These are phyloP conservation scores for Xylariaceae sp. DNA, from an alignment of 2,329 filamentous ascomycete genomes.

Conservation along the genomic window DNA sequence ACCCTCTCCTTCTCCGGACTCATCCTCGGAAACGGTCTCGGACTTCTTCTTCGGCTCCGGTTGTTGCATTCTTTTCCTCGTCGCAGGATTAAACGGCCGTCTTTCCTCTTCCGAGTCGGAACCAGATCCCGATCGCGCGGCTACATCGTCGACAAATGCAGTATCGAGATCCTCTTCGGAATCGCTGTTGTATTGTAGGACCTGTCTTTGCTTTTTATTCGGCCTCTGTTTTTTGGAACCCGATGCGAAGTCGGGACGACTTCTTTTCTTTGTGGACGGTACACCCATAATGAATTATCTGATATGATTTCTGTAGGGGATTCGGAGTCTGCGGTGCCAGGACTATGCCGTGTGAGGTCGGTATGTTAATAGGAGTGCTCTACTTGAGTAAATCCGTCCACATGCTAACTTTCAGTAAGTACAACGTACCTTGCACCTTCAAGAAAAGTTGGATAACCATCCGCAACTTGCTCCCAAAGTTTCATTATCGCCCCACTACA, in stretches of 20 bases:
- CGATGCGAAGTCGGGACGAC: constrained; percentile 26
- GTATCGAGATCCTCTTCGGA: constrained; percentile 55
- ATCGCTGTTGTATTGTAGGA: constrained; percentile 47
- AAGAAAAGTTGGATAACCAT: constrained; percentile 10
- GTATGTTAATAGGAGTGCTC: no score
- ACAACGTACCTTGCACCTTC: no score
- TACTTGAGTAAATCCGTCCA: no score
- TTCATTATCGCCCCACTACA: constrained; percentile 8
- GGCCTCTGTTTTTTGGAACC: constrained; percentile 33
- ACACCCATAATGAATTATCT: constrained; percentile 18
- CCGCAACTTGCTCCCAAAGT: constrained; percentile 3
- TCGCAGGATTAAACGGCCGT: constrained; percentile 15
- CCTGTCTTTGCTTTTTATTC: constrained; percentile 46
- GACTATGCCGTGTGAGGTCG: no score
- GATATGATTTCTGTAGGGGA: neutral
- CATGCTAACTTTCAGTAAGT: no score
- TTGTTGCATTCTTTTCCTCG: constrained; percentile 4
- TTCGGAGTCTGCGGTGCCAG: neutral
- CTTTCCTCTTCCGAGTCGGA: constrained; percentile 33
- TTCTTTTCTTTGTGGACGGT: constrained; percentile 26
- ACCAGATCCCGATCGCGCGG: constrained; percentile 26
- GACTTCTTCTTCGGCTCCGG: constrained; percentile 2
- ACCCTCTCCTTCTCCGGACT: constrained; percentile 18
- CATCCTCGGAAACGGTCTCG: no score
- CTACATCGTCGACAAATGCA: constrained; percentile 45